Percentiles rank a stretch among this genome's conserved stretches.
Conservation (phyloP, 2,329 filamentous ascomycete genomes). For the Cercospora citrullina region DNA sequence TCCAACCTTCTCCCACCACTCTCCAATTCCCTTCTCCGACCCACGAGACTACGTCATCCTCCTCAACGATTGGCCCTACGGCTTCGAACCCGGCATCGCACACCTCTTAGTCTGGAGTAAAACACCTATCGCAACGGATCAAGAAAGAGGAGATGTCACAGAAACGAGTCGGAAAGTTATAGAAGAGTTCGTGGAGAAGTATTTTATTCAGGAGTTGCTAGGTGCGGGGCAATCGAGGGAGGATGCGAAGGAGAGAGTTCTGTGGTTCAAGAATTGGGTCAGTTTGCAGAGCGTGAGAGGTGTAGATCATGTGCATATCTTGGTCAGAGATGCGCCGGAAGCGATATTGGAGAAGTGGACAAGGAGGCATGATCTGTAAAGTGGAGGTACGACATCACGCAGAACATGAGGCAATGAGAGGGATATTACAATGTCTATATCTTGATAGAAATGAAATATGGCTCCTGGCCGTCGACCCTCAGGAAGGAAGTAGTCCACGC, state of each 20-base stretch:
- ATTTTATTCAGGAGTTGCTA: constrained; percentile 49
- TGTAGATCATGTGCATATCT: constrained; percentile 59
- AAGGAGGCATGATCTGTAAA: constrained; percentile 30
- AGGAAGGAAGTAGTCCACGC: neutral
- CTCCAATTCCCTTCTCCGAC: constrained; percentile 56
- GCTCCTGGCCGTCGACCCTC: neutral
- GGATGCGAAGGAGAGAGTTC: constrained; percentile 46
- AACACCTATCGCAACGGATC: constrained; percentile 50
- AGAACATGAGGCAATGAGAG: neutral
- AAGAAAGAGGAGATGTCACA: constrained; percentile 52
- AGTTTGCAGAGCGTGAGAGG: constrained; percentile 61
- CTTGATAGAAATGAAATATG: neutral
- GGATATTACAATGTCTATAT: neutral
- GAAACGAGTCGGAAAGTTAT: constrained; percentile 51
- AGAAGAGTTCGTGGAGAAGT: constrained; percentile 51
- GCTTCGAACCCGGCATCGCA: constrained; percentile 53
- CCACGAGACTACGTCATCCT: constrained; percentile 57
- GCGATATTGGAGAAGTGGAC: constrained; percentile 36
- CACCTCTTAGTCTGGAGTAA: constrained; percentile 62
- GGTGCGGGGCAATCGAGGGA: neutral
- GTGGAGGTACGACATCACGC: neutral
- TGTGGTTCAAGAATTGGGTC: constrained; percentile 68
- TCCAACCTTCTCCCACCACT: constrained; percentile 46
- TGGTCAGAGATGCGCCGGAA: constrained; percentile 51
- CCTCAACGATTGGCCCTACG: constrained; percentile 66